These are phyloP conservation scores for Candida ulmi DNA, from an alignment of 805 yeast genomes.

Conservation along the genomic window DNA sequence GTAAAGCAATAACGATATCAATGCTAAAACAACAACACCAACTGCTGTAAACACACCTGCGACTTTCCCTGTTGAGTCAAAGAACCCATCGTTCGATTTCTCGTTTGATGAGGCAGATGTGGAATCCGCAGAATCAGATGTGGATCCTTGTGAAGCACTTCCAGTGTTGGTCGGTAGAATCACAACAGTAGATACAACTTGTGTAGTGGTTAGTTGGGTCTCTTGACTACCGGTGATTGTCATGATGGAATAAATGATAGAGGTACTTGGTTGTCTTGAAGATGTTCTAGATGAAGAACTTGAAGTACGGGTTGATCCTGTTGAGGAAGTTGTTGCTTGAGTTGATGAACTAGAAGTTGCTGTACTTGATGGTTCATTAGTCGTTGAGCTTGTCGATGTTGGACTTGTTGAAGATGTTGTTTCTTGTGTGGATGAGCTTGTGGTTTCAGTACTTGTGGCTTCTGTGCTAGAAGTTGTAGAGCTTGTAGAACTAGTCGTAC, in stretches of 20 bases:
- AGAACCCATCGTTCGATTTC: constrained; percentile 40
- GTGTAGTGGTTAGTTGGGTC: constrained; percentile 21
- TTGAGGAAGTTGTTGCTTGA: constrained; percentile 4
- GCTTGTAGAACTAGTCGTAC: not conserved
- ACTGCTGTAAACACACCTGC: constrained; percentile 79
- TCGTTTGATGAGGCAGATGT: constrained; percentile 10
- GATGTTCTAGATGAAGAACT: not conserved
- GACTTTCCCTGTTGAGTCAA: constrained; percentile 62
- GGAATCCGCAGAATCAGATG: constrained; percentile 11
- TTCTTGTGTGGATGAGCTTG: constrained; percentile 2
- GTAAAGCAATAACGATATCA: constrained; percentile 38
- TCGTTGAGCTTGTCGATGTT: too few species aligned
- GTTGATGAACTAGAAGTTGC: constrained; percentile 10
- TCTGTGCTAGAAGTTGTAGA: not conserved
- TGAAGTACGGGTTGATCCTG: too few species aligned
- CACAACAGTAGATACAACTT: constrained; percentile 20
- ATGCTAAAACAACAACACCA: constrained; percentile 50
- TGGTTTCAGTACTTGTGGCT: constrained; percentile 14
- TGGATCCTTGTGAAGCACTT: not conserved
- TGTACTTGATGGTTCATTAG: constrained; percentile 1
- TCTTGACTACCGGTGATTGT: constrained; percentile 30
- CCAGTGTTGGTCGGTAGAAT: constrained; percentile 17
- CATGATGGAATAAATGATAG: constrained; percentile 28
- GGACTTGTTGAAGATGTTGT: not conserved
- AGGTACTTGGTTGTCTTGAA: constrained; percentile 21